Conservation (phyloP, 306 rosid species). For the Pterocarpus santalinus region DNA sequence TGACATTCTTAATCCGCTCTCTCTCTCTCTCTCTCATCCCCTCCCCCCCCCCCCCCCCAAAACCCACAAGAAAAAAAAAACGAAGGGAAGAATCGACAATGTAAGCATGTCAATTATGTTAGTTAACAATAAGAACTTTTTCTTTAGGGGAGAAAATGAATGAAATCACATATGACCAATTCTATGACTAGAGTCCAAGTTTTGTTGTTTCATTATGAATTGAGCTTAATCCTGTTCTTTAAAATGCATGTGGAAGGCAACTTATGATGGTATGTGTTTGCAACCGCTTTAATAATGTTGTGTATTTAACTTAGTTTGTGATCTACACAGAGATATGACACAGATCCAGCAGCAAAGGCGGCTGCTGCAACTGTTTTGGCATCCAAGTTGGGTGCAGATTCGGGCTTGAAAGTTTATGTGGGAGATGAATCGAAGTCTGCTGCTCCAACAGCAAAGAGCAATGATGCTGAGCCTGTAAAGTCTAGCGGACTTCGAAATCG, state of each 20-base stretch:
- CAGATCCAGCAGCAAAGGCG: constrained; percentile 98
- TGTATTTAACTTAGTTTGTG: constrained; percentile 32
- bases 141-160: constrained; percentile 20
- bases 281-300: constrained; percentile 12
- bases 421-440: constrained; percentile 62
- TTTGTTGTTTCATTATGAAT: constrained; percentile 9
- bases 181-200: constrained; percentile 15
- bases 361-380: constrained; percentile 96
- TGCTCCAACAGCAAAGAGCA: constrained; percentile 65
- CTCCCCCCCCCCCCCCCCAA: too few relatives aligned
- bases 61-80: too few relatives aligned
- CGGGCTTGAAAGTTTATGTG: constrained; percentile 75
- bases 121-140: neutral
- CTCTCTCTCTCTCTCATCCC: neutral
- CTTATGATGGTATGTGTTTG: constrained; percentile 16
- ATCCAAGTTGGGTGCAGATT: constrained; percentile 90
- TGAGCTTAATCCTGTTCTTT: constrained; percentile 30
- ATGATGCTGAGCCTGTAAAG: constrained; percentile 63
- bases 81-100: neutral
- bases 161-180: constrained; percentile 18
- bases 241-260: constrained; percentile 36
- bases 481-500: constrained; percentile 81
- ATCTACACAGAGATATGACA: constrained; percentile 83
- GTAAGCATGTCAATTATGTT: neutral
- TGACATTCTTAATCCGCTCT: neutral